Conservation (phyloP, 345 rosid genomes). For the Chamaenerion angustifolium region DNA sequence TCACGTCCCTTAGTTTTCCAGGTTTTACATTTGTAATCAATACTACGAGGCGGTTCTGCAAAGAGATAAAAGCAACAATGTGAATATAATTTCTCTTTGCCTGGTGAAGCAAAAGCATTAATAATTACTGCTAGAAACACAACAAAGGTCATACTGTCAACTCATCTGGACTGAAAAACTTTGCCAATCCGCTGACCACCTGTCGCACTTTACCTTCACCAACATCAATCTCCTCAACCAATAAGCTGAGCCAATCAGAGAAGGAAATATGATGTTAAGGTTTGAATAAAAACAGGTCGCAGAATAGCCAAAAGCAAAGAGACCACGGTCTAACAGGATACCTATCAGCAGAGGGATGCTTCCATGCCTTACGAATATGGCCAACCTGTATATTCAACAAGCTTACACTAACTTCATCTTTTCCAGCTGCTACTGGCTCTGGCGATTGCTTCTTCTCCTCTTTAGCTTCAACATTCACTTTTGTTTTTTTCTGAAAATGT, state of each 20-base stretch:
- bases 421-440: slow-evolving; percentile 38
- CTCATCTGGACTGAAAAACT: slow-evolving; percentile 68
- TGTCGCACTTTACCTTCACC: slow-evolving; percentile 84
- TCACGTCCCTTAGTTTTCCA: slow-evolving; percentile 87
- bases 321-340: slow-evolving; percentile 15
- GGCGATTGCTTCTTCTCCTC: slow-evolving; percentile 56
- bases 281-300: neutral
- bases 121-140: too few species aligned
- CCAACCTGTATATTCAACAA: slow-evolving; percentile 83
- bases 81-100: neutral
- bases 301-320: slow-evolving; percentile 4
- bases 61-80: slow-evolving; percentile 11
- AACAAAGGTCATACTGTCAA: slow-evolving; percentile 37
- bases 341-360: slow-evolving; percentile 99
- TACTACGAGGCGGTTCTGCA: slow-evolving; percentile 67
- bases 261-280: slow-evolving; percentile 4
- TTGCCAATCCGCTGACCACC: slow-evolving; percentile 97
- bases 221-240: slow-evolving; percentile 93
- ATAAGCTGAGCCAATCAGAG: slow-evolving; percentile 41
- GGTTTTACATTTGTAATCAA: slow-evolving; percentile 95
- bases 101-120: too few species aligned
- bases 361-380: slow-evolving; percentile 79
- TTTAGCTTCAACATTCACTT: slow-evolving; percentile 33
- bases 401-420: slow-evolving; percentile 82
- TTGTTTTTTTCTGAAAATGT: slow-evolving; percentile 33